Evolutionary conservation across 768 basidiomycete species (phyloP), one percentile per base, ranked within the genome.

Genomic region (Exsudoporus frostii): DNA sequence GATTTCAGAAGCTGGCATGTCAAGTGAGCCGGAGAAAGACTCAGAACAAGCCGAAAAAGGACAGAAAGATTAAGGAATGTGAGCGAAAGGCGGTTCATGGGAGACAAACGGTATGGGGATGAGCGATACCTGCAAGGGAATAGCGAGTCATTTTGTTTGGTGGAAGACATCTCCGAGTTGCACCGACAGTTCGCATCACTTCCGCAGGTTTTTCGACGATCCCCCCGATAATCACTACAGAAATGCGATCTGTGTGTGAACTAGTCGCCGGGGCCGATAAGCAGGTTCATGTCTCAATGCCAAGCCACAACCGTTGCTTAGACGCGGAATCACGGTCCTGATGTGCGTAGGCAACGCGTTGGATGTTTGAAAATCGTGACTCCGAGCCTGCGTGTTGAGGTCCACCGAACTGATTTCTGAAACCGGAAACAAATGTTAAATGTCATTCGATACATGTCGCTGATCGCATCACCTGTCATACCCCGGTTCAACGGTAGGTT

Each of bases 1-100:
- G 76, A 62, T 53, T 83, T 84, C 60, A 79, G 71, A 24, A 79
- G 58, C 58, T 86, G 84, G 58, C 84, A 86, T 4, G 68, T 36
- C 17, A 75, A 45, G 57, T 78, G 80, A 15, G 63, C 49, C 0
- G 80, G 75, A 3, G 84, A 84, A 37, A 83, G 71, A 8, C 74
- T 70, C 6, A 46, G 20, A 30, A 33, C 51, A 34, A 56, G 37
- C 27, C 20, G 43, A 29, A 27, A 45, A 0, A 54, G n/a, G 20
- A 51, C 9, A 8, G 24, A 52, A 39, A 57, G 20, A 42, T 29
- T 40, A 40, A 56, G 4, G 50, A 55, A 42, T 42, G 52, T 29
- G 29, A 59, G 44, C 15, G 43, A 24, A 8, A 55, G 32, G 20
- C 13, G 17, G 2, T 43, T 50, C 63, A 65, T 64, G 15, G 30